A percentile compares a stretch with the other conserved stretches of the same genome.
Evolutionary conservation across 306 rosid species (phyloP).

Genomic region (Inga laurina): DNA sequence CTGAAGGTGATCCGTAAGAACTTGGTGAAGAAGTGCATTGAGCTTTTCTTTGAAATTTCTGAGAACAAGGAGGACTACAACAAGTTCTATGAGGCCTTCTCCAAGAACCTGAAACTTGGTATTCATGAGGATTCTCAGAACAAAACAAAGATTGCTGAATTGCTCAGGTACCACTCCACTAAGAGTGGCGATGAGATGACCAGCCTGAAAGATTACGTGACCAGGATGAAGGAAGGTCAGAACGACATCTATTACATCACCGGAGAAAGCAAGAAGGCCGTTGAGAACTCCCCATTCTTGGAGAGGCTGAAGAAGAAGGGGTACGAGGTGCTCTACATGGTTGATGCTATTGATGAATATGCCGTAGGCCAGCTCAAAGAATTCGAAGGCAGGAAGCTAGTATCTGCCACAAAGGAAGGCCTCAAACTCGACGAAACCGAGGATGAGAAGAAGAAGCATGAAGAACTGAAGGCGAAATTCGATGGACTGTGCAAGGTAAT

Average conservation of each 20-base stretch:
- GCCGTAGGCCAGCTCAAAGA: constrained; percentile 93
- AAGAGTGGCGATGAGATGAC: constrained; percentile 94
- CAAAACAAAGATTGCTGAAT: constrained; percentile 82
- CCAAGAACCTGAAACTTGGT: constrained; percentile 87
- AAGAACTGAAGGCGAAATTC: constrained; percentile 70
- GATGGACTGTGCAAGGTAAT: constrained; percentile 87
- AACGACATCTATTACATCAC: constrained; percentile 82
- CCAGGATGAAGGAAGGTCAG: constrained; percentile 99
- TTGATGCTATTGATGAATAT: constrained; percentile 93
- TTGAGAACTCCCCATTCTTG: constrained; percentile 91
- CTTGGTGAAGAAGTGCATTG: constrained; percentile 86
- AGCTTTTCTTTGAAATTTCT: constrained; percentile 84
- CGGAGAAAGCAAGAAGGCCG: constrained; percentile 93
- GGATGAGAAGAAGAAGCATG: constrained; percentile 71
- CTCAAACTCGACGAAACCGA: constrained; percentile 82
- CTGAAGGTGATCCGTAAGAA: constrained; percentile 89
- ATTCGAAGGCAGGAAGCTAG: constrained; percentile 87
- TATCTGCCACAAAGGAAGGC: constrained; percentile 95
- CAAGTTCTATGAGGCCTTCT: constrained; percentile 88
- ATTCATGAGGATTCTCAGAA: constrained; percentile 85
- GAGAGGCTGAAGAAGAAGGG: constrained; percentile 95
- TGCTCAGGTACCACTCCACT: constrained; percentile 84
- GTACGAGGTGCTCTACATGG: constrained; percentile 79
- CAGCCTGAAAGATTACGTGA: constrained; percentile 88
- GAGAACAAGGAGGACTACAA: constrained; percentile 96